Evolutionary conservation across 352 stramenopile genomes (phyloP).

Genomic region (Pythium brassicae): DNA sequence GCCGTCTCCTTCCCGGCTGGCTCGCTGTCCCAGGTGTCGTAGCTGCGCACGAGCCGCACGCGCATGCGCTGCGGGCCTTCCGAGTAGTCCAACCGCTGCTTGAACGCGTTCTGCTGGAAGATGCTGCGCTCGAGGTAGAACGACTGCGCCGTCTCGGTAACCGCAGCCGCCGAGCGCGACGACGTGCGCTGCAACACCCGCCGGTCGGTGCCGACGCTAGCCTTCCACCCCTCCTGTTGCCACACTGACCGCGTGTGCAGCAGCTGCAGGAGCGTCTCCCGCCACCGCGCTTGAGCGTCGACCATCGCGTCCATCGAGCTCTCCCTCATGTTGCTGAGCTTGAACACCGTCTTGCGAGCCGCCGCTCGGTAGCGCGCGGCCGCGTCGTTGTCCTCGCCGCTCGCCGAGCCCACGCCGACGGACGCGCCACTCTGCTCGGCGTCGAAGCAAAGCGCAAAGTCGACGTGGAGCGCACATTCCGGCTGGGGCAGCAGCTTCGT

Average conservation of each 20-base stretch:
- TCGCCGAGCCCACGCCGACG: background rate
- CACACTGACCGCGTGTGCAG: constrained; percentile 40
- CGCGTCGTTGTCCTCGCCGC: constrained; percentile 17
- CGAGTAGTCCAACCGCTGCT: constrained; percentile 39
- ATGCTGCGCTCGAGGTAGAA: constrained; percentile 33
- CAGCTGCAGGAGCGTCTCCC: constrained; percentile 28
- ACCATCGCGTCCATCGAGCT: constrained; percentile 32
- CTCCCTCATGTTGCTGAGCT: constrained; percentile 30
- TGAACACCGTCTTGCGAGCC: constrained; percentile 36
- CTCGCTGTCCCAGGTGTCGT: constrained; percentile 13
- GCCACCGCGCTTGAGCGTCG: constrained; percentile 31
- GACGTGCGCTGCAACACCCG: constrained; percentile 3
- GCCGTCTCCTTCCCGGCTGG: background rate
- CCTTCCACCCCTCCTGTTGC: constrained; percentile 31
- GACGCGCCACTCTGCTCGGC: constrained; percentile 8
- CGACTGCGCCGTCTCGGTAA: background rate
- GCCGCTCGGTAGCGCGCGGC: constrained; percentile 4
- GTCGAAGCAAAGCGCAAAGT: constrained; percentile 31
- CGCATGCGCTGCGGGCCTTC: constrained; percentile 53
- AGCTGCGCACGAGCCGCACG: constrained; percentile 39
- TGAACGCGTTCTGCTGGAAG: constrained; percentile 35
- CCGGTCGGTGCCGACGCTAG: background rate
- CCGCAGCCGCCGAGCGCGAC: background rate
- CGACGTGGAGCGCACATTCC: constrained; percentile 29
- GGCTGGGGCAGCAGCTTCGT: constrained; percentile 11